These are phyloP conservation scores for Pseudognaphalium luteoalbum DNA, from an alignment of 129 eudicot genomes.

Conservation along the genomic window DNA sequence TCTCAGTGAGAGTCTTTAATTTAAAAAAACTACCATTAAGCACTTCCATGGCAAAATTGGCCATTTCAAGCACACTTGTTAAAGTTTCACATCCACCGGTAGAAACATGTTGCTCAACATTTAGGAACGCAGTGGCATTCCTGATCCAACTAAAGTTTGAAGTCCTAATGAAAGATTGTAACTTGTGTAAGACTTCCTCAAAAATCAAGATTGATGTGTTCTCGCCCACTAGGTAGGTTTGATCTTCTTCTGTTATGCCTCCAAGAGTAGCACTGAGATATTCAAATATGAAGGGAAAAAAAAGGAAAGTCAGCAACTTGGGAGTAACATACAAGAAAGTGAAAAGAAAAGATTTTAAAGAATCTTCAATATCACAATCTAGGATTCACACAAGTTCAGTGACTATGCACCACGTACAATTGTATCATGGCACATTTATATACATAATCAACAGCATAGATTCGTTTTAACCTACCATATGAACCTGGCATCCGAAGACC, in stretches of 20 bases:
- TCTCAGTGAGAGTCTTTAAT: constrained; percentile 43
- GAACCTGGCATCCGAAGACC: constrained; percentile 52
- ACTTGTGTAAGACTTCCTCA: constrained; percentile 49
- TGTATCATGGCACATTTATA: background rate
- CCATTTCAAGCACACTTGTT: constrained; percentile 46
- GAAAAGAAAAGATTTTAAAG: background rate
- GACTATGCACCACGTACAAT: background rate
- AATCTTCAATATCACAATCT: background rate
- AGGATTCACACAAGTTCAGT: constrained; percentile 5
- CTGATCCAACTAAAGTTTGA: constrained; percentile 62
- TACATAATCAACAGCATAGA: background rate
- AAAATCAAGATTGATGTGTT: constrained; percentile 54
- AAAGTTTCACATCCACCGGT: constrained; percentile 30
- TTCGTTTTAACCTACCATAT: constrained; percentile 51
- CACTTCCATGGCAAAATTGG: constrained; percentile 71
- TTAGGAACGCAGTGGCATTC: constrained; percentile 42
- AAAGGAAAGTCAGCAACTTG: background rate
- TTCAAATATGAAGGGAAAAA: constrained; percentile 1
- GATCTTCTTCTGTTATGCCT: constrained; percentile 55
- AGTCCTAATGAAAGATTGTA: constrained; percentile 46
- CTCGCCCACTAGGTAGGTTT: constrained; percentile 47
- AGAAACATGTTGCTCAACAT: constrained; percentile 25
- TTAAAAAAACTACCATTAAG: constrained; percentile 57
- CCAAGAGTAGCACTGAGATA: constrained; percentile 83
- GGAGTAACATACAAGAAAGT: background rate